Evolutionary conservation across 1,284 basidiomycete species (phyloP).

Genomic region (Boletus hoseneyae): DNA sequence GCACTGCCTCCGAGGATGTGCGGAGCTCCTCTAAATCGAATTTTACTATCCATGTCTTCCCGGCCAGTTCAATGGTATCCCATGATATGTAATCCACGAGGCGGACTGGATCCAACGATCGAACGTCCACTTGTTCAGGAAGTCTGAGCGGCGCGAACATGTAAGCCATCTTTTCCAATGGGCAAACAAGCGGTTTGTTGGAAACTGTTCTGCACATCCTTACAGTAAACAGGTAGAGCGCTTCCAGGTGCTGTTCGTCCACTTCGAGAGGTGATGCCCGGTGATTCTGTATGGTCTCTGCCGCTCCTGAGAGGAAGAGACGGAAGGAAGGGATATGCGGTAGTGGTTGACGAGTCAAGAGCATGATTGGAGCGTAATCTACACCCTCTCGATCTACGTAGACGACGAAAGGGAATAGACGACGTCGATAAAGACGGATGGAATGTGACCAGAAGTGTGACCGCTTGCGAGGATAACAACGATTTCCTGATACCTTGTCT

Average conservation of each 20-base stretch:
- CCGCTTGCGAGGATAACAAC: slow-evolving; percentile 51
- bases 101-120: slow-evolving; percentile 31
- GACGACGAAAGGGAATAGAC: slow-evolving; percentile 57
- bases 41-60: slow-evolving; percentile 46
- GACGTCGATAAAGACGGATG: slow-evolving; percentile 26
- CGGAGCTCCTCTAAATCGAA: slow-evolving; percentile 44
- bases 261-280: slow-evolving; percentile 49
- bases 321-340: slow-evolving; percentile 53
- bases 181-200: slow-evolving; percentile 63
- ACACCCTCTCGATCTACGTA: slow-evolving; percentile 34
- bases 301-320: slow-evolving; percentile 53
- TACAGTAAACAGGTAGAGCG: slow-evolving; percentile 58
- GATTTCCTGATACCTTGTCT: slow-evolving; percentile 40
- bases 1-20: slow-evolving; percentile 40
- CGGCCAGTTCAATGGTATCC: slow-evolving; percentile 54
- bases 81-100: slow-evolving; percentile 58
- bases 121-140: slow-evolving; percentile 18
- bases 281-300: slow-evolving; percentile 41
- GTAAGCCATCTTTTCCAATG: slow-evolving; percentile 52
- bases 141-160: slow-evolving; percentile 59
- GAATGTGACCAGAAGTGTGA: slow-evolving; percentile 63
- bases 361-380: slow-evolving; percentile 51
- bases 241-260: slow-evolving; percentile 43
- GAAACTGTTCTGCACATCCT: slow-evolving; percentile 57
- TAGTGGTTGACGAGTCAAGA: slow-evolving; percentile 64